Percentiles rank a stretch among this genome's conserved stretches.
These are phyloP conservation scores for Pseudocercospora eumusae DNA, from an alignment of 2,329 filamentous ascomycete species.

Conservation along the genomic window DNA sequence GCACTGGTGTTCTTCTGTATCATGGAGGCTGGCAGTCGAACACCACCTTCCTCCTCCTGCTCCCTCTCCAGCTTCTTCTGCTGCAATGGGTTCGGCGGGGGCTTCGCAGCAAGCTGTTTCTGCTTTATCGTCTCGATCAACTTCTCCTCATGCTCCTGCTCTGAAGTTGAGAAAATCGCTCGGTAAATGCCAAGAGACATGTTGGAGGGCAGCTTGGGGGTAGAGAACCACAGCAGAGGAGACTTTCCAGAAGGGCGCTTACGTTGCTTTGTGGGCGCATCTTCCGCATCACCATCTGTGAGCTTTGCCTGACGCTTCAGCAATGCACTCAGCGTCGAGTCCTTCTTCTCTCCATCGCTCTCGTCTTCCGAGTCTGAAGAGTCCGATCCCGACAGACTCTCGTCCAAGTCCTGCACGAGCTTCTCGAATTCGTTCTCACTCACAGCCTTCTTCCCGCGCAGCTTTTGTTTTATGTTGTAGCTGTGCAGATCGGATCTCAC, in stretches of 20 bases:
- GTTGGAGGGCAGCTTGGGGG: conserved; percentile 71
- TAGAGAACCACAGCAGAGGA: conserved; percentile 83
- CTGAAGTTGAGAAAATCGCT: conserved; percentile 71
- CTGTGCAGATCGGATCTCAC: conserved; percentile 86
- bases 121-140: conserved; percentile 68
- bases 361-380: conserved; percentile 61
- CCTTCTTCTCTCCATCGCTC: conserved; percentile 65
- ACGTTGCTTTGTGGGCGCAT: conserved; percentile 51
- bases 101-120: conserved; percentile 72
- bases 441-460: conserved; percentile 71
- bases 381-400: conserved; percentile 86
- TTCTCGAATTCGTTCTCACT: conserved; percentile 83
- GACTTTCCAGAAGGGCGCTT: conserved; percentile 64
- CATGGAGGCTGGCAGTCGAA: conserved; percentile 50
- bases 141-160: conserved; percentile 64
- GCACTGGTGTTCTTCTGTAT: conserved; percentile 52
- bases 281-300: conserved; percentile 55
- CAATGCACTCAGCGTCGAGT: conserved; percentile 72
- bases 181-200: conserved; percentile 84
- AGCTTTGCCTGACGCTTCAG: conserved; percentile 82
- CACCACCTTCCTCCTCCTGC: conserved; percentile 58
- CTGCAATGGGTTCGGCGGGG: conserved; percentile 50
- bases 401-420: conserved; percentile 80
- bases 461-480: conserved; percentile 92
- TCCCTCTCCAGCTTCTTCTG: conserved; percentile 41